Base-by-base conservation (phyloP, 805 yeast species). In the Kuraishia piskuri region DNA sequence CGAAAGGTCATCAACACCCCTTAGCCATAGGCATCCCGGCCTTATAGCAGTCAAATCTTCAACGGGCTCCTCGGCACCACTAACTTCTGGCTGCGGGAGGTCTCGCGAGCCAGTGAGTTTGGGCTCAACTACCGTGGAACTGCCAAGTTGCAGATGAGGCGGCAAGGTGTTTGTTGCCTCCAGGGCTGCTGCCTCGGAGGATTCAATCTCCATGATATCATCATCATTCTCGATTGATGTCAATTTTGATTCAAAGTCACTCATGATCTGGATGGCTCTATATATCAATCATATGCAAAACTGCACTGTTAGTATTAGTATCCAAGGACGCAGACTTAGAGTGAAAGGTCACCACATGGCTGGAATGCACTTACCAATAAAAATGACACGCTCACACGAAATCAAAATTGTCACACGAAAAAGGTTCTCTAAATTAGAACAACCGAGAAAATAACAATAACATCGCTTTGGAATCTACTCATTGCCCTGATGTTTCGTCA, bases 1-100 rank as follows among this genome's bases (percentile, higher is more conserved):
- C 47, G 84, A 75, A 49, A 85, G 69, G 53, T 76, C 79, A 56
- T 84, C 88, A 2, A 85, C 90, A 21, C 91, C 91, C 48, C 70
- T 63, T 3, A 85, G 56, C 19, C 7, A 22, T 22, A 47, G 9
- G 19, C 31, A 22, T 6, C 25, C 49, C 24, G 25, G 31, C 21
- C 49, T 20, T 12, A 31, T 31, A 3, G 17, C 40, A 31, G 40
- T 31, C 40, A 31, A 10, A 31, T 31, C 40, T 10, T 31, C 49
- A 22, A 19, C 23, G 24, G 22, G 9, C 17, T 47, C 49, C 8
- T n/a, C 49, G 24, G 17, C 31, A 25, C 26, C 24, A 12, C 9
- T 14, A 20, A 17, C 23, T 3, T 45, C 14, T 45, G 47, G 22
- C 23, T 7, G 22, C n/a, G 3, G 22, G 10, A 21, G 40, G 40